Conservation (phyloP, 2,329 filamentous ascomycete genomes). For the Fonsecaea pedrosoi region DNA sequence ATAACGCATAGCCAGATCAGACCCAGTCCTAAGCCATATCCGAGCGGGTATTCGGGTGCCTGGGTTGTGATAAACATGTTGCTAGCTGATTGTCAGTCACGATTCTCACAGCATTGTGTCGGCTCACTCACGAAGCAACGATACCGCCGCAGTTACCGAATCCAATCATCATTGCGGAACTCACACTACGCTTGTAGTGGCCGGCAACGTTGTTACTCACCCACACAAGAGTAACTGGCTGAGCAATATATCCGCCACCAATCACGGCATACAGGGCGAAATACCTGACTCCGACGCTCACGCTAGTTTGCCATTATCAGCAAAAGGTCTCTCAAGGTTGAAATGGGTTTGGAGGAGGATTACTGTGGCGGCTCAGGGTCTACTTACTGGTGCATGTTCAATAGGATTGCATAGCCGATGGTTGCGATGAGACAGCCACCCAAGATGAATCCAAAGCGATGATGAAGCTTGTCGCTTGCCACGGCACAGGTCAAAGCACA, state of each 20-base stretch:
- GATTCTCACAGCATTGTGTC: too few species aligned
- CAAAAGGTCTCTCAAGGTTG: not conserved
- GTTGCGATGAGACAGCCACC: constrained; percentile 45
- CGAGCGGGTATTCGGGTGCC: constrained; percentile 47
- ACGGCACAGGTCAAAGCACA: constrained; percentile 43
- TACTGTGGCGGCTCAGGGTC: not conserved
- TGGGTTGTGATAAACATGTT: constrained; percentile 50
- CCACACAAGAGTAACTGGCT: constrained; percentile 43
- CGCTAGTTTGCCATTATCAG: constrained; percentile 2
- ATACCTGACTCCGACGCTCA: constrained; percentile 42
- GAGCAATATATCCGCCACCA: constrained; percentile 45
- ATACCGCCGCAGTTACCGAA: constrained; percentile 46
- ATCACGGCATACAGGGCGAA: constrained; percentile 42
- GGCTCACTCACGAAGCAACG: constrained; percentile 41
- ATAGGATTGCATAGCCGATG: constrained; percentile 47
- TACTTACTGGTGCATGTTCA: constrained; percentile 40
- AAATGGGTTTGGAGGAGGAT: not conserved
- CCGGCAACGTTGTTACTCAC: constrained; percentile 44
- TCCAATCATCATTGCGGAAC: constrained; percentile 43
- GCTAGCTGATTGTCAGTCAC: constrained; percentile 19
- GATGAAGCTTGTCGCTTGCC: constrained; percentile 43
- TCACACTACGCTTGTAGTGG: constrained; percentile 44
- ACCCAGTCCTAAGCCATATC: constrained; percentile 48
- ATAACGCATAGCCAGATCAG: constrained; percentile 47
- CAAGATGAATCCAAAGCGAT: constrained; percentile 48